Evolutionary conservation across 148 eudicot species (phyloP).

Genomic region (Chenopodium suecicum): DNA sequence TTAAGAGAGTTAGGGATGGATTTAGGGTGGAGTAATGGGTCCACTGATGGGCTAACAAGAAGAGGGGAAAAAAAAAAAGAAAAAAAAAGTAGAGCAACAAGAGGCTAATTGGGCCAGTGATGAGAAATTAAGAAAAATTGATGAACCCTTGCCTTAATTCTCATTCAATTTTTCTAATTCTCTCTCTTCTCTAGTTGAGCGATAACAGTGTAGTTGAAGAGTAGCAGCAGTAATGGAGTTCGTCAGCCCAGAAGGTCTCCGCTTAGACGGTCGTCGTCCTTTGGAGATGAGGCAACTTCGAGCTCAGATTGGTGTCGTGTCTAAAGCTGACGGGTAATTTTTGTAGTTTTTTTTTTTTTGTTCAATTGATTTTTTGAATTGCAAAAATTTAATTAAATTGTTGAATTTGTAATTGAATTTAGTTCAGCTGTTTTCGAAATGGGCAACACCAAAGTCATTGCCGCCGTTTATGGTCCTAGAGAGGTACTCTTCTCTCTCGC

Average conservation of each 20-base stretch:
- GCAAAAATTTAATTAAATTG: neutral
- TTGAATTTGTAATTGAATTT: constrained; percentile 24
- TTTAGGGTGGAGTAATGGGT: too few species aligned
- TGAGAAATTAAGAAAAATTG: too few species aligned
- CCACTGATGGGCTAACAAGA: too few species aligned
- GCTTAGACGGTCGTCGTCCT: constrained; percentile 92
- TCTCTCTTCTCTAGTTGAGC: neutral
- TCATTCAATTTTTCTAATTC: too few species aligned
- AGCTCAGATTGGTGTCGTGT: constrained; percentile 66
- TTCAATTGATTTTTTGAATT: neutral
- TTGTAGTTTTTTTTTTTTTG: neutral
- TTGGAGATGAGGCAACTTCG: constrained; percentile 89
- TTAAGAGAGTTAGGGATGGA: too few species aligned
- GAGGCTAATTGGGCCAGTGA: too few species aligned
- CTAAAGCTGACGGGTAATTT: constrained; percentile 75
- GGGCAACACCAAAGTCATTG: constrained; percentile 98
- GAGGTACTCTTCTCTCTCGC: constrained; percentile 47
- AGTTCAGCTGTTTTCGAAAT: constrained; percentile 93
- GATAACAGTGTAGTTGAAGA: neutral
- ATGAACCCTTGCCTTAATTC: too few species aligned
- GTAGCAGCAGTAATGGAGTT: constrained; percentile 57
- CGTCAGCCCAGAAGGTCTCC: constrained; percentile 89
- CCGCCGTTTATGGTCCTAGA: constrained; percentile 94
- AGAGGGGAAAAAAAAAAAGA: too few species aligned
- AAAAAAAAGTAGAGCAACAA: too few species aligned